phyloP scores from a whole-genome alignment of 225 moss, liverwort and hornwort species.

The Pseudisothecium myosuroides region DNA sequence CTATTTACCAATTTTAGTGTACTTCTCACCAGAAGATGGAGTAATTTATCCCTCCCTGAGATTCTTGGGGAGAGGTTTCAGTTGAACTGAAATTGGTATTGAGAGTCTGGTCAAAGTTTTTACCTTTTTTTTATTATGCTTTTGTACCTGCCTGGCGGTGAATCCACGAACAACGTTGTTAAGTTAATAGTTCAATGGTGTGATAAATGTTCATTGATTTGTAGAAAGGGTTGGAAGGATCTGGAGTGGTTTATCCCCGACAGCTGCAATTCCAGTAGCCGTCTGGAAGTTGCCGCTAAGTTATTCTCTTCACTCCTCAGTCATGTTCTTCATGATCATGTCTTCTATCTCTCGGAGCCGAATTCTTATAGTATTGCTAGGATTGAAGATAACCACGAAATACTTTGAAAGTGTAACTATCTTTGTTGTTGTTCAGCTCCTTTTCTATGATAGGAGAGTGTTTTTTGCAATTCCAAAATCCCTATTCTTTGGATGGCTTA shows the following conservation, averaged over 20 bases:
- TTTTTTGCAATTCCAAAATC: too few relatives aligned
- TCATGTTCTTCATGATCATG: conserved; percentile 47
- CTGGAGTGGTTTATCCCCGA: conserved; percentile 35
- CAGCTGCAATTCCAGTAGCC: not conserved
- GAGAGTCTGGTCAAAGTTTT: not conserved
- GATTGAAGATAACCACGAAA: not conserved
- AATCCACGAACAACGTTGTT: not conserved
- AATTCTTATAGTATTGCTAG: conserved; percentile 14
- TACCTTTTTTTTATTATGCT: not conserved
- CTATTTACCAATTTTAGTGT: too few relatives aligned
- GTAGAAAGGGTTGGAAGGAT: conserved; percentile 69
- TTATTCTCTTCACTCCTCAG: conserved; percentile 21
- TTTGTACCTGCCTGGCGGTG: not conserved
- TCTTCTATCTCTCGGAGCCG: conserved; percentile 51
- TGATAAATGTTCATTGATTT: conserved; percentile 57
- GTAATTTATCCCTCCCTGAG: too few relatives aligned
- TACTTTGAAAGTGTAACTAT: not conserved
- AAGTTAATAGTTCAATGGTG: not conserved
- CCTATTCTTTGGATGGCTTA: not conserved
- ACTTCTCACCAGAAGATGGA: too few relatives aligned
- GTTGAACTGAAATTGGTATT: too few relatives aligned
- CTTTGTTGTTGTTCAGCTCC: not conserved
- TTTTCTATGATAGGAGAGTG: not conserved
- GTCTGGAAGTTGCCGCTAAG: conserved; percentile 28
- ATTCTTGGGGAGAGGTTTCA: too few relatives aligned